Base-by-base conservation (phyloP, 192 early-diverging fungal species). In the Chytriomyces sp. region DNA sequence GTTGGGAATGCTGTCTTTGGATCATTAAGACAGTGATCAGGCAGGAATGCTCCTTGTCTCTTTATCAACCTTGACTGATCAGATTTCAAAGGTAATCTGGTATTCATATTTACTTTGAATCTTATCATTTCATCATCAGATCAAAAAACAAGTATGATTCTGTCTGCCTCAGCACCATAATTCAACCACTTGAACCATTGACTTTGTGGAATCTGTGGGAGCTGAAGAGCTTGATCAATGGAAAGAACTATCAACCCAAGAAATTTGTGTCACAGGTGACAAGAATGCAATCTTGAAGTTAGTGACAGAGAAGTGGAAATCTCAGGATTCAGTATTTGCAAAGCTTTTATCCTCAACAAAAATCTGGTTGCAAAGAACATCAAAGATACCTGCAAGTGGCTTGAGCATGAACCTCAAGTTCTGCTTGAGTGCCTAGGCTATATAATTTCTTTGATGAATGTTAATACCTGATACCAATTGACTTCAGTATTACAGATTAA, bases 251-350 rank as follows among this genome's bases (percentile, higher is more conserved):
- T 26, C 30, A 8, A 39, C 60, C 60, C 34, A 62, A 62, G 26
- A 62, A 33, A 34, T 33, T 17, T 62, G 60, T 62, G 60, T 26
- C 60, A 8, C 38, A 33, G 34, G 60, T 34, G 6, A 62, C 60
- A 14, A 62, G 37, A 39, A 62, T 38, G 60, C 60, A 39, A 62
- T 62, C 37, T 39, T 62, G 60, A 62, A 62, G 60, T 38, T 38
- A 62, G 60, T 34, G 14, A 26, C 31, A 6, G 60, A 33, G 60
- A 62, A 62, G 38, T 62, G 31, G 31, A 33, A 62, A 38, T 33
- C 60, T 39, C 60, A 62, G 60, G 41, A 38, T 62, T 33, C 38
- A 39, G 60, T 33, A 26, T 39, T 26, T 39, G 34, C 31, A 62
- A 62, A 39, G 34, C 60, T 34, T 62, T 38, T 25, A 57, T 57